Conservation (phyloP, 2,329 filamentous ascomycete species). For the Exserohilum rostratum region DNA sequence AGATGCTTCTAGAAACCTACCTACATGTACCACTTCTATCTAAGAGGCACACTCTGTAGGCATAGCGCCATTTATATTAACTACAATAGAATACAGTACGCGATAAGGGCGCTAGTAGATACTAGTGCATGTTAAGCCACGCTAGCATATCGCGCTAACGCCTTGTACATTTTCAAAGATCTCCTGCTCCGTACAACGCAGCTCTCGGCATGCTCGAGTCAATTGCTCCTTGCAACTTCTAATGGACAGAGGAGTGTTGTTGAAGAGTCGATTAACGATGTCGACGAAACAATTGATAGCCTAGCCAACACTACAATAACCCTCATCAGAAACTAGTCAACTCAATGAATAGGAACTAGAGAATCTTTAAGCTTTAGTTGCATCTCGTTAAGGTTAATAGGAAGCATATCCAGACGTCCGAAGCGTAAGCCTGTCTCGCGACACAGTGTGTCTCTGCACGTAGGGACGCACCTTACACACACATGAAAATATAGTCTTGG, state of each 20-base stretch:
- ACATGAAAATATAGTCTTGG: no score
- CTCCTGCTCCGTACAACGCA: not conserved
- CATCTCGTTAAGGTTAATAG: not conserved
- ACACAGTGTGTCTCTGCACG: conserved; percentile 2
- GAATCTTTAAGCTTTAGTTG: not conserved
- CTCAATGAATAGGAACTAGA: no score
- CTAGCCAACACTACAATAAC: no score
- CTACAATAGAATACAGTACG: not conserved
- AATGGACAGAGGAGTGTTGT: not conserved
- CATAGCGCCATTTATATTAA: no score
- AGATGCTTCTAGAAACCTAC: no score
- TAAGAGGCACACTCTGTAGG: no score
- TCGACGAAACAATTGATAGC: no score
- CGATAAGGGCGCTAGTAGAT: not conserved
- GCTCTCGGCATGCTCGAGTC: not conserved
- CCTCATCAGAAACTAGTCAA: no score
- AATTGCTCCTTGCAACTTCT: not conserved
- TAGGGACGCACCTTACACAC: no score
- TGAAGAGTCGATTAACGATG: not conserved
- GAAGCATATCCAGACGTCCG: not conserved
- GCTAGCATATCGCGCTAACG: not conserved
- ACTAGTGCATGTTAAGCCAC: not conserved
- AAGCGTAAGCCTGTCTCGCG: conserved; percentile 1
- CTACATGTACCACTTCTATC: no score
- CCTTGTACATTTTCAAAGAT: not conserved